Percentiles rank a stretch among this genome's conserved stretches.
Conservation (phyloP, 768 basidiomycete genomes). For the Floccularia luteovirens region DNA sequence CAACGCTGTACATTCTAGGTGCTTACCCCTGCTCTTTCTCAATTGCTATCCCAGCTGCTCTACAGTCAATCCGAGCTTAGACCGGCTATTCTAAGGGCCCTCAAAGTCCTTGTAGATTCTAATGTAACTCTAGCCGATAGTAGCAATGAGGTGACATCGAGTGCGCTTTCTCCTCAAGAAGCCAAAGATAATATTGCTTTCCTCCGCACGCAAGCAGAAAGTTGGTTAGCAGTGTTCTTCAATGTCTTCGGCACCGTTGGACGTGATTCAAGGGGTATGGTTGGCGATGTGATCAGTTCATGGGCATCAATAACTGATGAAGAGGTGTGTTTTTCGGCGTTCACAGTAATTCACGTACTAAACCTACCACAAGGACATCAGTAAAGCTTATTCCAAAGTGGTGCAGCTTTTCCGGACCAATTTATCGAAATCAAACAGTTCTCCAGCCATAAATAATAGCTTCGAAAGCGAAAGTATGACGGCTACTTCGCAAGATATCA, state of each 20-base stretch:
- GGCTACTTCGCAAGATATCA: conserved; percentile 74
- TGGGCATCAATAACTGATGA: conserved; percentile 81
- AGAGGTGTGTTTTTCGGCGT: conserved; percentile 34
- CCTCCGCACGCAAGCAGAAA: conserved; percentile 74
- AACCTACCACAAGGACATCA: conserved; percentile 45
- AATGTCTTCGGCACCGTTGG: conserved; percentile 89
- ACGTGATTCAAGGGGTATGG: conserved; percentile 65
- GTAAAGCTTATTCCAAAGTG: conserved; percentile 78
- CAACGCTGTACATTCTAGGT: conserved; percentile 35
- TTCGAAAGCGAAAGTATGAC: conserved; percentile 37
- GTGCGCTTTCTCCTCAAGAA: conserved; percentile 42
- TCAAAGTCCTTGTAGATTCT: conserved; percentile 78
- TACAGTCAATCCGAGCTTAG: conserved; percentile 86
- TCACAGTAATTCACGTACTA: neutral
- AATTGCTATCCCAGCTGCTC: conserved; percentile 88
- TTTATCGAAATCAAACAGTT: conserved; percentile 30
- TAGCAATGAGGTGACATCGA: conserved; percentile 19
- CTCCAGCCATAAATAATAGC: conserved; percentile 22
- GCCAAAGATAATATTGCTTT: conserved; percentile 64
- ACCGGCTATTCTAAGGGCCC: conserved; percentile 70
- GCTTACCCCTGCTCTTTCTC: conserved; percentile 70
- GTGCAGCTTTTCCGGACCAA: conserved; percentile 63
- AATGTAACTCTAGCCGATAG: conserved; percentile 49
- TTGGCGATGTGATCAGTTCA: conserved; percentile 83
- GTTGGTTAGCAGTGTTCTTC: conserved; percentile 92